Conservation (phyloP, 192 early-diverging fungal genomes). For the Podila clonocystis region DNA sequence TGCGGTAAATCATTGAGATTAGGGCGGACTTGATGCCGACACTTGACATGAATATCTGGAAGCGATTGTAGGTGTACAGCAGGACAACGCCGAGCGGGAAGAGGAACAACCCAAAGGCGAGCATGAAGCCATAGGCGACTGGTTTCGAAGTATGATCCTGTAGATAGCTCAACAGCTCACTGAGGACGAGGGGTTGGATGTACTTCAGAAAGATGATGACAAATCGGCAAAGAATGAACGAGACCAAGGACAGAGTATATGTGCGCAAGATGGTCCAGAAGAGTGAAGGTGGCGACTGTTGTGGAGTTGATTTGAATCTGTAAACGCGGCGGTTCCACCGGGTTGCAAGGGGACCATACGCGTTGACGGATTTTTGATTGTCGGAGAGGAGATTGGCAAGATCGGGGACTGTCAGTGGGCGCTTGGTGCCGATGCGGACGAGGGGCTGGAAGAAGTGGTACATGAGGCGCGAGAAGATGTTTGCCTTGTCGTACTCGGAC, state of each 20-base stretch:
- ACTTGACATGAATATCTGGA: constrained; percentile 60
- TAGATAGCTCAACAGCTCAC: constrained; percentile 12
- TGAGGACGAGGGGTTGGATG: constrained; percentile 12
- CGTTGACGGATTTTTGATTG: too few species aligned
- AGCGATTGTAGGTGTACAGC: constrained; percentile 49
- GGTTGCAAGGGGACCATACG: too few species aligned
- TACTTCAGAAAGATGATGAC: constrained; percentile 24
- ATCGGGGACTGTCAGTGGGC: too few species aligned
- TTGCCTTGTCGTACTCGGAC: constrained; percentile 17
- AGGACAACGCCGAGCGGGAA: constrained; percentile 54
- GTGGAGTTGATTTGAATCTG: too few species aligned
- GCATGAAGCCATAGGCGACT: constrained; percentile 54
- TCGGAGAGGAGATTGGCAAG: too few species aligned
- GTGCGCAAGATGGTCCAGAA: constrained; percentile 16
- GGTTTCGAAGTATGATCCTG: constrained; percentile 33
- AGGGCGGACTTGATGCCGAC: constrained; percentile 57
- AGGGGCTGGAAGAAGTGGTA: constrained; percentile 11
- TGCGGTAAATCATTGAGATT: constrained; percentile 68
- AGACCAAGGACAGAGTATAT: not conserved
- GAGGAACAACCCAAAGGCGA: constrained; percentile 54
- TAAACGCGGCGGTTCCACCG: too few species aligned
- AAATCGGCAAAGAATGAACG: constrained; percentile 20
- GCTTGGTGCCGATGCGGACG: constrained; percentile 1
- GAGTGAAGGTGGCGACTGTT: constrained; percentile 1
- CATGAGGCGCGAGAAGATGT: constrained; percentile 10